Evolutionary conservation across 1,284 basidiomycete genomes (phyloP), one percentile per base, ranked within the genome.

Genomic region (Apiotrichum akiyoshidainum): DNA sequence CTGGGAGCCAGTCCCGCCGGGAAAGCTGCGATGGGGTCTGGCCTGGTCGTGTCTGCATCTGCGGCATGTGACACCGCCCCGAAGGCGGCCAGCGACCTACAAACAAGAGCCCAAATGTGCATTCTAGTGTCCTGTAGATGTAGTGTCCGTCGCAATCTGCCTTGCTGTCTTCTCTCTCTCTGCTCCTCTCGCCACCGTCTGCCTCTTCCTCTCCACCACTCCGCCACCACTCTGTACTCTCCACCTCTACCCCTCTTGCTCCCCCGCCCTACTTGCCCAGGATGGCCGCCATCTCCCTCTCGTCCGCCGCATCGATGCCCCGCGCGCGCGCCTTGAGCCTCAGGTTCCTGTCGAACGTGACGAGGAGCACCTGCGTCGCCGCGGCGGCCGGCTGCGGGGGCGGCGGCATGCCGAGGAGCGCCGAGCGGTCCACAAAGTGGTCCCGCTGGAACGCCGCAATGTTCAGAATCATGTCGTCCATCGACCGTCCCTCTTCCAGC

Each of bases 391-490:
- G 49, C 19, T 26, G 16, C 10, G 53, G 46, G 55, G 58, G 54
- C 19, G 35, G 16, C 10, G 53, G 46, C 56, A 67, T 76, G 54
- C 84, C 84, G 53, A 95, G 81, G 72, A 91, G 79, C 19, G 80
- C 80, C 0, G 89, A 86, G 14, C 93, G 85, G 77, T 96, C 90
- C 22, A 87, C 81, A 86, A 93, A 98, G 71, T 97, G 91, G 49
- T 92, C 87, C 53, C 87, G 84, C 73, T 97, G 95, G 90, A 92
- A 97, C 49, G 88, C 82, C 12, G 91, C 90, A 21, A 92, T 89
- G 68, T 89, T 87, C 45, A 99, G 82, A 62, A 98, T 97, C 53
- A 96, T 82, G 72, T 98, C 94, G 74, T 99, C 95, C 87, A 97
- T 92, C 61, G 84, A 91, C 37, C 88, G 82, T 51, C 89, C 89